Evolutionary conservation across 2,329 filamentous ascomycete species (phyloP), one percentile per base, ranked within the genome.

Genomic region (Diaporthe australafricana): DNA sequence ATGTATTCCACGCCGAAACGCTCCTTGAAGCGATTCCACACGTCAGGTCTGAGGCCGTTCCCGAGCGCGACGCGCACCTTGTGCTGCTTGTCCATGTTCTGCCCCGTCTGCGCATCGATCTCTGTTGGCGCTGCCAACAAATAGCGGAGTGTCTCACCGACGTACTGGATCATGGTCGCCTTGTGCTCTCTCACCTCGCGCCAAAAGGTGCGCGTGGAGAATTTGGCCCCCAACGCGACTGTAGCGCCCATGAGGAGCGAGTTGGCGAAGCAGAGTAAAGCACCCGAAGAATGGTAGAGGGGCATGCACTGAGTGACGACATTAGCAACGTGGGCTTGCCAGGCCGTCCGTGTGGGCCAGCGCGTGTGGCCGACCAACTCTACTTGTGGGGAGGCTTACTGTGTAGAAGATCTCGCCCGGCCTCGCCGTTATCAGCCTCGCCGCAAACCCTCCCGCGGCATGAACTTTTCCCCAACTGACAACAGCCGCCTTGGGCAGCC

Each of bases 131-230:
- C 89, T 0, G 92, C 87, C 14, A 97, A 86, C 5, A 97, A 87
- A 80, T 97, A 97, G 7, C 94, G 91, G 75, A 94, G 92, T 0
- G 94, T 96, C 81, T 97, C 94, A 67, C 94, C 94, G 17, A 97
- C 94, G 79, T 97, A 97, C 79, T 97, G 94, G 73, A 97, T 92
- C 5, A 91, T 87, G 1, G 93, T 96, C 25, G 94, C 92, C 11
- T 91, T 84, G 62, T 88, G 89, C 55, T 88, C 87, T n/a, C 92
- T 88, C 20, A 92, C 92, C 69, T 96, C 93, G 20, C 89, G 84
- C 92, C 94, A 96, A 82, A 96, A 96, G 1, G 86, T 89, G 73
- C 88, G 88, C 2, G 92, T 93, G 2, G 93, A 95, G 83, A 97
- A 97, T 77, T 92, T 93, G 76, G 89, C 90, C 57, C 93, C 93